Conservation (phyloP, 176 grass and related monocot species). For the Saccharum officinarum region DNA sequence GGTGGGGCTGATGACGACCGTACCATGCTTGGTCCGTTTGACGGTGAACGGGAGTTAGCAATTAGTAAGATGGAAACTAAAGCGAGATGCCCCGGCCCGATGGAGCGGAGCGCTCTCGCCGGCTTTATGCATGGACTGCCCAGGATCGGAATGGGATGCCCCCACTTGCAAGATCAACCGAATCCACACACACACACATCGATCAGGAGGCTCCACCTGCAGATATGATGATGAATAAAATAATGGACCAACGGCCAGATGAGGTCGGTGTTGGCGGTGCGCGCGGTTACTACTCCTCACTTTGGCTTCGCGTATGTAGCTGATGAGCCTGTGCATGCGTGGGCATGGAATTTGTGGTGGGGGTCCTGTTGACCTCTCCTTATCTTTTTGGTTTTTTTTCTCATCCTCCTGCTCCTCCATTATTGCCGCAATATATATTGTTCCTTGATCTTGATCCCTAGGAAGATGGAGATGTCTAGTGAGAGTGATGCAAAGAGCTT, state of each 20-base stretch:
- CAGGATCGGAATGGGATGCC: constrained; percentile 38
- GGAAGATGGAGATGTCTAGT: constrained; percentile 20
- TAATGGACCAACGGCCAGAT: background rate
- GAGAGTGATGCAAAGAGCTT: constrained; percentile 11
- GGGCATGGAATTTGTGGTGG: constrained; percentile 28
- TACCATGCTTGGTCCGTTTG: background rate
- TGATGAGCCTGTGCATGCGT: constrained; percentile 6
- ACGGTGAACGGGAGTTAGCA: background rate
- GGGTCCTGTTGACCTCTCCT: constrained; percentile 33
- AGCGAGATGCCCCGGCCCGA: constrained; percentile 4
- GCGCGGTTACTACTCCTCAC: background rate
- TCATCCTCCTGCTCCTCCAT: constrained; percentile 30
- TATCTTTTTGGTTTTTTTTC: background rate
- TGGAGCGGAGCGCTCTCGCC: background rate
- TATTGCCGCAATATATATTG: constrained; percentile 44
- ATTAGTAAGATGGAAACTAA: constrained; percentile 13
- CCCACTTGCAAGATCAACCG: constrained; percentile 38
- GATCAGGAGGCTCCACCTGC: constrained; percentile 1
- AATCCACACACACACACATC: constrained; percentile 1
- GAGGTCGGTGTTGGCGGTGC: background rate
- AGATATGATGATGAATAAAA: background rate
- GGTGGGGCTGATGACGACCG: background rate
- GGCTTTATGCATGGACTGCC: constrained; percentile 25
- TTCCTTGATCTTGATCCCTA: constrained; percentile 39
- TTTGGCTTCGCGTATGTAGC: background rate